Evolutionary conservation across 2,329 filamentous ascomycete species (phyloP).

Genomic region (Nemania sp.): DNA sequence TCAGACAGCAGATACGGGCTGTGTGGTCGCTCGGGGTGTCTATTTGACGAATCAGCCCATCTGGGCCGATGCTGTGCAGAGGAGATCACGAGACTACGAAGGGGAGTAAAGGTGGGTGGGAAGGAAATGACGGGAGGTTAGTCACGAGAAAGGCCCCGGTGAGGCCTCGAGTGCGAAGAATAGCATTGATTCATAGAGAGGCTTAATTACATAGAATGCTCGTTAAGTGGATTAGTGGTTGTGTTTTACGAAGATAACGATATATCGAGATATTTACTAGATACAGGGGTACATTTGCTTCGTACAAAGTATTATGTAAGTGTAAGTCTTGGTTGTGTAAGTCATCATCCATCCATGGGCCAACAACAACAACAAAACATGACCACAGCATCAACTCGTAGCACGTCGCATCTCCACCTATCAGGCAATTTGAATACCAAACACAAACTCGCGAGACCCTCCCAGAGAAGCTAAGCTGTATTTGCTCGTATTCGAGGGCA

Average conservation of each 20-base stretch:
- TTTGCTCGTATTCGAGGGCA: background rate
- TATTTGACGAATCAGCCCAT: conserved; percentile 10
- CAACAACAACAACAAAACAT: too few relatives aligned
- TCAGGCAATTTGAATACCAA: background rate
- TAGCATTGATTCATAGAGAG: too few relatives aligned
- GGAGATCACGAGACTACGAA: conserved; percentile 9
- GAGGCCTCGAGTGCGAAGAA: too few relatives aligned
- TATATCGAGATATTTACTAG: too few relatives aligned
- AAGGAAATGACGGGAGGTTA: conserved; percentile 16
- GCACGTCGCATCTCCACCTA: too few relatives aligned
- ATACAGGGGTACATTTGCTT: too few relatives aligned
- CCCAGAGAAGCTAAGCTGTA: background rate
- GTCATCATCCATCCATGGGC: too few relatives aligned
- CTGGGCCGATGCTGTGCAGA: background rate
- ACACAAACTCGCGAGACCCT: background rate
- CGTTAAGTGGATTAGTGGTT: too few relatives aligned
- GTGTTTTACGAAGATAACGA: too few relatives aligned
- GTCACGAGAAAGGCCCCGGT: background rate
- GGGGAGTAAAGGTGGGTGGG: background rate
- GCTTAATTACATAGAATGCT: background rate
- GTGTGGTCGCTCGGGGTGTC: background rate
- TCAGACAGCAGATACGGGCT: background rate
- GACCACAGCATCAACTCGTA: too few relatives aligned
- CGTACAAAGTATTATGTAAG: too few relatives aligned
- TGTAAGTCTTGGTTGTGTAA: too few relatives aligned